Percentiles rank a stretch among this genome's conserved stretches.
These are phyloP conservation scores for Heliosperma pusillum DNA, from an alignment of 148 eudicot genomes.

Conservation along the genomic window DNA sequence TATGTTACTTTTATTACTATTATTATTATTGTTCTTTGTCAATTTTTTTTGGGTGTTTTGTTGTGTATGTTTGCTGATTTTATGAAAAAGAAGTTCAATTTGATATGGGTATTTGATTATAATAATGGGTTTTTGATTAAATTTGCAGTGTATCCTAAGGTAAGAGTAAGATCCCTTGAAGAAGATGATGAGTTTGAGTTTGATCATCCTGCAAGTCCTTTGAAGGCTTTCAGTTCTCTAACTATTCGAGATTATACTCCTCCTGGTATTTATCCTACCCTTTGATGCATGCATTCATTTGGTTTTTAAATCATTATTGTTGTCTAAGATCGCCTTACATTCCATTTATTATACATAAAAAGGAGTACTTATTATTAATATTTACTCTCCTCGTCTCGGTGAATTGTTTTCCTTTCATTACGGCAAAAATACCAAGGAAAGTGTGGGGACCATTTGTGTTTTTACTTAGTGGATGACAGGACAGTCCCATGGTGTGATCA, in stretches of 20 bases:
- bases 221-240: conserved; percentile 38
- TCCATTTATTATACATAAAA: too few species aligned
- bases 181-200: conserved; percentile 43
- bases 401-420: too few species aligned
- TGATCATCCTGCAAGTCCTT: conserved; percentile 25
- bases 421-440: too few species aligned
- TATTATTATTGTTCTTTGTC: background rate
- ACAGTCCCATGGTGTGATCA: too few species aligned
- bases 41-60: background rate
- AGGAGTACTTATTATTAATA: too few species aligned
- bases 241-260: conserved; percentile 22
- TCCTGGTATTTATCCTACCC: conserved; percentile 16
- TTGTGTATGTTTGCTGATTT: background rate
- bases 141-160: conserved; percentile 64
- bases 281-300: too few species aligned
- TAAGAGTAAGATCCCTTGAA: conserved; percentile 49
- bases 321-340: too few species aligned
- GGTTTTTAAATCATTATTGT: too few species aligned
- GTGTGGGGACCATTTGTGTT: too few species aligned
- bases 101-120: conserved; percentile 10
- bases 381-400: too few species aligned
- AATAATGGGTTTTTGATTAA: conserved; percentile 1
- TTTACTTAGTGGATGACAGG: too few species aligned
- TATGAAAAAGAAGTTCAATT: conserved; percentile 6
- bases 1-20: background rate